Conservation (phyloP, 2,329 filamentous ascomycete species). For the Metarhizium sp. region DNA sequence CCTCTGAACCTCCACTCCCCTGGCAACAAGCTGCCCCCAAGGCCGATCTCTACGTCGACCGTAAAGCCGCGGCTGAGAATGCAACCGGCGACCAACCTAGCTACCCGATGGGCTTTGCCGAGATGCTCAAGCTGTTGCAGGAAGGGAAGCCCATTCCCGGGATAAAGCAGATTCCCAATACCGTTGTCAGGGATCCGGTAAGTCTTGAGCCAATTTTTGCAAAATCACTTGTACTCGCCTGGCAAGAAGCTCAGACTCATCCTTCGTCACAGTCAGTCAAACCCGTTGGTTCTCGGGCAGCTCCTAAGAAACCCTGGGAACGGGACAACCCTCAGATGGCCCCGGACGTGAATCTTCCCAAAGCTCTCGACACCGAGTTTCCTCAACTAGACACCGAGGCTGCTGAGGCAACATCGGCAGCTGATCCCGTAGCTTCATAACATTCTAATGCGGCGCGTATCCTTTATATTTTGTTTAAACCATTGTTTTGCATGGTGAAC, state of each 20-base stretch:
- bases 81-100: slow-evolving; percentile 40
- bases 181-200: slow-evolving; percentile 62
- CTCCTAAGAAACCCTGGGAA: slow-evolving; percentile 69
- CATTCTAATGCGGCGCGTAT: background rate
- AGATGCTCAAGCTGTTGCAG: slow-evolving; percentile 78
- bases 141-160: slow-evolving; percentile 76
- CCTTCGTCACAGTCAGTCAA: slow-evolving; percentile 30
- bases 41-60: slow-evolving; percentile 35
- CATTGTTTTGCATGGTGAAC: background rate
- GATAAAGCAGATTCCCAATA: slow-evolving; percentile 78
- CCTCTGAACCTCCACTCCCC: slow-evolving; percentile 16
- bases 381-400: slow-evolving; percentile 22
- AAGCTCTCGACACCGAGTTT: slow-evolving; percentile 24
- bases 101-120: slow-evolving; percentile 75
- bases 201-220: slow-evolving; percentile 17
- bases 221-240: too few species aligned
- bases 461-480: background rate
- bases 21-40: slow-evolving; percentile 44
- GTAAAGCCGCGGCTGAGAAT: slow-evolving; percentile 16
- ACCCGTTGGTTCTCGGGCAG: slow-evolving; percentile 36
- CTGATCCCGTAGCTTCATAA: slow-evolving; percentile 1
- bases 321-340: slow-evolving; percentile 30
- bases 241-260: background rate
- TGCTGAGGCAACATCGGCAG: background rate
- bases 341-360: slow-evolving; percentile 12